Base-by-base conservation (phyloP, 2,329 filamentous ascomycete genomes). In the Fusarium papillatum region DNA sequence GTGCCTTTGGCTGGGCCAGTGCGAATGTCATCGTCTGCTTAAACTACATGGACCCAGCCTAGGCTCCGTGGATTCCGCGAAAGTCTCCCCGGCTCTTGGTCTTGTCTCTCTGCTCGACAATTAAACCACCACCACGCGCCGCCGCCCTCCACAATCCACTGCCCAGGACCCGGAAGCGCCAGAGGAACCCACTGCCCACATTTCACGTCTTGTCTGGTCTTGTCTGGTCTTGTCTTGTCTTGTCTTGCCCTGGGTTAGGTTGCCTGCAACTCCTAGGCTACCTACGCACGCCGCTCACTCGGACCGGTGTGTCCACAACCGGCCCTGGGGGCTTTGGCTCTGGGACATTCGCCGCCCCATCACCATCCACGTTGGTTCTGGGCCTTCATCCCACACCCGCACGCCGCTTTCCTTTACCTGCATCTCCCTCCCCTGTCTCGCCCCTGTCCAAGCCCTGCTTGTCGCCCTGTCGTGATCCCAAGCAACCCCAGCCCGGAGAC, bases 341-440 rank as follows among this genome's bases (percentile, higher is more conserved):
- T 50, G 63, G 34, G 43, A 66, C 60, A 64, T 59, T 73, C 64
- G 70, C 64, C 71, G 66, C 69, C 72, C 71, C 69, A 70, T 73
- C 62, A n/a, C 43, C 55, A 70, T 68, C 74, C 72, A 75, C 70
- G 73, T 61, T 74, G 62, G 74, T 79, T 79, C 78, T 77, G 77
- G 71, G 64, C 70, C 66, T 78, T 73, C 60, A 71, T 76, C 71
- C 76, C 72, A 76, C 74, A 75, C 71, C 73, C 69, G 74, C 69
- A 55, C 78, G 76, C 76, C 72, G 71, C 73, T 78, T 79, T 80
- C 70, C 75, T 69, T 80, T 78, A 78, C 78, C 76, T 79, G 76
- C 78, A 80, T 79, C 69, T 69, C 46, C 38, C 71, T 73, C 71
- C 76, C 77, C 76, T 80, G 78, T 67, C 66, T 61, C 50, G 67